These are phyloP conservation scores for Byssochlamys sp. DNA, from an alignment of 2,329 filamentous ascomycete genomes.

Conservation along the genomic window DNA sequence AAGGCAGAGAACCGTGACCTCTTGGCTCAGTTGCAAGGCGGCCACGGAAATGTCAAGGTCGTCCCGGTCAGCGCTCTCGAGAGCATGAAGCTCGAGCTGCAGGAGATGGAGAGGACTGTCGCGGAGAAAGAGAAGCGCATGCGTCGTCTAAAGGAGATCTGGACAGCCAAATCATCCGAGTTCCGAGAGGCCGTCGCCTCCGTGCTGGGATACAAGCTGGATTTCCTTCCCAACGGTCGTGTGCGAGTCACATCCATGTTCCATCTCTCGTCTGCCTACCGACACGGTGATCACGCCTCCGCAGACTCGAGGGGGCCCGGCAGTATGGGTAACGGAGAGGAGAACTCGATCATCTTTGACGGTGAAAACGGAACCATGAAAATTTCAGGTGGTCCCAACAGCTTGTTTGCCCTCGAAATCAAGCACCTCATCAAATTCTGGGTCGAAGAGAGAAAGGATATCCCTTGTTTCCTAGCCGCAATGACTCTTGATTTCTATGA, in stretches of 20 bases:
- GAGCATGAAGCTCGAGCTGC: constrained; percentile 64
- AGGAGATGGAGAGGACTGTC: constrained; percentile 59
- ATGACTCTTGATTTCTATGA: constrained; percentile 91
- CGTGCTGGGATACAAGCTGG: constrained; percentile 85
- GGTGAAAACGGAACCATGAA: constrained; percentile 96
- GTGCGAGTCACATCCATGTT: constrained; percentile 84
- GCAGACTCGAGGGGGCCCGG: constrained; percentile 45
- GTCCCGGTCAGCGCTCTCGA: constrained; percentile 71
- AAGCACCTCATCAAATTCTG: constrained; percentile 83
- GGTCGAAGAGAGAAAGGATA: constrained; percentile 87
- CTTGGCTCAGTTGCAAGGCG: constrained; percentile 57
- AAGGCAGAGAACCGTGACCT: constrained; percentile 77
- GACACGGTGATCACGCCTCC: constrained; percentile 40
- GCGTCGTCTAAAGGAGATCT: constrained; percentile 81
- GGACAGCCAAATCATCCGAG: constrained; percentile 79
- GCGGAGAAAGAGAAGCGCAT: constrained; percentile 68
- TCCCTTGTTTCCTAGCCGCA: constrained; percentile 84
- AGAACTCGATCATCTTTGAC: constrained; percentile 67
- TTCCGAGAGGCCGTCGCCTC: constrained; percentile 92
- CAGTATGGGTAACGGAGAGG: constrained; percentile 39
- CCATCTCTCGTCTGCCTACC: constrained; percentile 52
- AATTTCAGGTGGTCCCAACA: constrained; percentile 79
- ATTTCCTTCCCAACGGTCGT: constrained; percentile 93
- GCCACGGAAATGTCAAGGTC: constrained; percentile 43
- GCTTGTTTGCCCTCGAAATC: constrained; percentile 76